Evolutionary conservation across 139 green algal genomes (phyloP).

Genomic region (Chlamydomonas incerta): DNA sequence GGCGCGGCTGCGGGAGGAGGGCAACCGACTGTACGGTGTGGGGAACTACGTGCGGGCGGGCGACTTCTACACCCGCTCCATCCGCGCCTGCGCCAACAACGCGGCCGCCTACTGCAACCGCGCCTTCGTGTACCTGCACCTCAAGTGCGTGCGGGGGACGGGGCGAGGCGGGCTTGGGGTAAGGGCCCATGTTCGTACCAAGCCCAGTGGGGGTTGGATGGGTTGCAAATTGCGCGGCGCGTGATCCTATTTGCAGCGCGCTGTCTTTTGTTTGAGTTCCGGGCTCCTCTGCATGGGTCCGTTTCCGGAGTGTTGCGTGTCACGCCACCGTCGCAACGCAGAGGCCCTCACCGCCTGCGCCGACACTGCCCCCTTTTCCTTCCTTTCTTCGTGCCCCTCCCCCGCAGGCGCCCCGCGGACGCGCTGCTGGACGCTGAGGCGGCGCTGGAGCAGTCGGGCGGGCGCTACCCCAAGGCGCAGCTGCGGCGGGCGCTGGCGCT

Average conservation of each 20-base stretch:
- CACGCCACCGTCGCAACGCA: no score
- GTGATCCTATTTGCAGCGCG: no score
- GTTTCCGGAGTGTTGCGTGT: no score
- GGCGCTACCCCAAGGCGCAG: slow-evolving; percentile 48
- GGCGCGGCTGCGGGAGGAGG: slow-evolving; percentile 18
- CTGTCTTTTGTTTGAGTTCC: no score
- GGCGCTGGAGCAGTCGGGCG: slow-evolving; percentile 40
- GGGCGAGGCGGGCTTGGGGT: no score
- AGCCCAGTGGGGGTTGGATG: no score
- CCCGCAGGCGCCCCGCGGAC: not conserved
- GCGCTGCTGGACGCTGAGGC: slow-evolving; percentile 42
- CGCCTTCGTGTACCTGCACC: slow-evolving; percentile 44
- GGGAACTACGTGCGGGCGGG: slow-evolving; percentile 39
- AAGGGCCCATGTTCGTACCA: no score
- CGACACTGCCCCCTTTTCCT: no score
- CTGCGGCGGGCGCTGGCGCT: slow-evolving; percentile 30
- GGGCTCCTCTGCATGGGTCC: no score
- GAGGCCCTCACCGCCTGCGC: no score
- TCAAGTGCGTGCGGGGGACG: not conserved
- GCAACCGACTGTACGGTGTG: slow-evolving; percentile 40
- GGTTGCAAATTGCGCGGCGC: no score
- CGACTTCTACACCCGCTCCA: slow-evolving; percentile 39
- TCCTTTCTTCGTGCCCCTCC: no score
- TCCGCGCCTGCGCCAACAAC: slow-evolving; percentile 24
- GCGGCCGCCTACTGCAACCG: slow-evolving; percentile 48